phyloP scores from a whole-genome alignment of 2,329 filamentous ascomycete genomes.

The Pestalotiopsis sp. region DNA sequence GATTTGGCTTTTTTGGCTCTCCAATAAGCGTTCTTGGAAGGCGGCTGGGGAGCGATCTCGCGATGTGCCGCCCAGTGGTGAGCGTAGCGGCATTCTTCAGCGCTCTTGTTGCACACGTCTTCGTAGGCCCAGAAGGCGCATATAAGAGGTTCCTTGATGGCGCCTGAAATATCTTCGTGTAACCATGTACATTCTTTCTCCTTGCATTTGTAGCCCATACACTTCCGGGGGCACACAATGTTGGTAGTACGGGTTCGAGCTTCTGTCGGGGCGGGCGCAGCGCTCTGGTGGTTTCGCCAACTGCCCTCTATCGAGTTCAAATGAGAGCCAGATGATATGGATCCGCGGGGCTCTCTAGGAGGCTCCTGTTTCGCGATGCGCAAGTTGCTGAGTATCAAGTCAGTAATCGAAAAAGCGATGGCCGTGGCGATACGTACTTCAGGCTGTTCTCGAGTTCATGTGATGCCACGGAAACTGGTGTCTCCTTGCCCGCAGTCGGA shows the following conservation, averaged over 20 bases:
- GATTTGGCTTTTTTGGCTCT: not conserved
- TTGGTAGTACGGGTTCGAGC: slow-evolving; percentile 1
- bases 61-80: slow-evolving; percentile 18
- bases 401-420: not conserved
- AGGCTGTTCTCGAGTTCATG: not conserved
- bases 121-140: slow-evolving; percentile 27
- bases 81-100: slow-evolving; percentile 19
- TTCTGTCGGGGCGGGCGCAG: not conserved
- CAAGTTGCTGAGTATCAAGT: not conserved
- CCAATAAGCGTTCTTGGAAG: not conserved
- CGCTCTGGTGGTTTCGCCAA: not conserved
- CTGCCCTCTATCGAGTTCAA: not conserved
- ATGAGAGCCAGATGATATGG: not conserved
- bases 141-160: slow-evolving; percentile 23
- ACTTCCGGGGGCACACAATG: slow-evolving; percentile 26
- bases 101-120: slow-evolving; percentile 20
- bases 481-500: not conserved
- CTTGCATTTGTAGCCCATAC: slow-evolving; percentile 20
- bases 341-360: not conserved
- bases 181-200: slow-evolving; percentile 18
- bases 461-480: not conserved
- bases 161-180: slow-evolving; percentile 20
- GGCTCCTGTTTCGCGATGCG: not conserved
- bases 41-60: slow-evolving; percentile 8
- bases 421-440: not conserved